phyloP scores from a whole-genome alignment of 2,329 filamentous ascomycete genomes.

The Pseudogymnoascus destructans region DNA sequence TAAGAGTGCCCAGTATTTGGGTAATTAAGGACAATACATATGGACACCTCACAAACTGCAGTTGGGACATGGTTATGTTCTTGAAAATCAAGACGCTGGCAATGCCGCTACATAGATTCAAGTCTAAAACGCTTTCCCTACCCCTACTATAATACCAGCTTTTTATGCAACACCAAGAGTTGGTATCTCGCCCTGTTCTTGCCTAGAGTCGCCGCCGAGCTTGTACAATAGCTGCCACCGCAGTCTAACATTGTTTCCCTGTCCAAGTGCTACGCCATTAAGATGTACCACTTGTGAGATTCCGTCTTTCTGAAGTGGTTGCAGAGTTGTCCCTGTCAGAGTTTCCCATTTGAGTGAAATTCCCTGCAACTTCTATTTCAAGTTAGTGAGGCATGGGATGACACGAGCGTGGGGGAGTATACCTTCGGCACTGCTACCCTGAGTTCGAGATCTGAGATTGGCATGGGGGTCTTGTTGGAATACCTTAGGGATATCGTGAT shows the following conservation, averaged over 20 bases:
- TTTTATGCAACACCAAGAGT: slow-evolving; percentile 58
- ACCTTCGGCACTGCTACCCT: slow-evolving; percentile 92
- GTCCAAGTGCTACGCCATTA: slow-evolving; percentile 54
- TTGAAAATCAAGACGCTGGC: slow-evolving; percentile 6
- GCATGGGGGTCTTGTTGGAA: slow-evolving; percentile 62
- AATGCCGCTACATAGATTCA: slow-evolving; percentile 7
- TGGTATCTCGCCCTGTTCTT: slow-evolving; percentile 75
- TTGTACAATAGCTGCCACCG: slow-evolving; percentile 79
- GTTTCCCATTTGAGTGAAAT: slow-evolving; percentile 72
- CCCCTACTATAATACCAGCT: background rate
- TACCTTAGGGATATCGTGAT: slow-evolving; percentile 68
- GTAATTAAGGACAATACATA: background rate
- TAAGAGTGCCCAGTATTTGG: background rate
- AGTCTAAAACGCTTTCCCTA: slow-evolving; percentile 6
- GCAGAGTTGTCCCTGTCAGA: slow-evolving; percentile 66
- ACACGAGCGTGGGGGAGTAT: slow-evolving; percentile 18
- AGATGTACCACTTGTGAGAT: slow-evolving; percentile 73
- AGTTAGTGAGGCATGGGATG: slow-evolving; percentile 13
- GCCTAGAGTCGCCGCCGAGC: slow-evolving; percentile 50
- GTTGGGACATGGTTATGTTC: background rate
- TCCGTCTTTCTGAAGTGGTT: slow-evolving; percentile 54
- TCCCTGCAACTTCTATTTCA: slow-evolving; percentile 37
- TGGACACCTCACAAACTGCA: background rate
- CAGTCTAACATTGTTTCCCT: slow-evolving; percentile 73
- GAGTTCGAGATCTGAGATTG: slow-evolving; percentile 71